A percentile compares a stretch with the other conserved stretches of the same genome.
These are phyloP conservation scores for Botryotinia calthae DNA, from an alignment of 2,329 filamentous ascomycete species.

Conservation along the genomic window DNA sequence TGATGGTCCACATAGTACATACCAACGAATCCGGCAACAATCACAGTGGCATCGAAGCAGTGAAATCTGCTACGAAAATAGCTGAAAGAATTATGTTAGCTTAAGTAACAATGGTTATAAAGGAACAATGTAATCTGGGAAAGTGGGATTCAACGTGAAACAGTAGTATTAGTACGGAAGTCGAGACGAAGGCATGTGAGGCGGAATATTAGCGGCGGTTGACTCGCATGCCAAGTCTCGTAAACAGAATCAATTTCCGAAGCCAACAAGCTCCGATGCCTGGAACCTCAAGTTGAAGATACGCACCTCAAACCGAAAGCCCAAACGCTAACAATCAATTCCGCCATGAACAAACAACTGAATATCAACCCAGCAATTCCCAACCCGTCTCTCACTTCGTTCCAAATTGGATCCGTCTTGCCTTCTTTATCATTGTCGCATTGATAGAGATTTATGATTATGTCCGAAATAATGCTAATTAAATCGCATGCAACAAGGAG, in stretches of 20 bases:
- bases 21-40: constrained; percentile 56
- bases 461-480: constrained; percentile 51
- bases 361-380: constrained; percentile 56
- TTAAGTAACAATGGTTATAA: neutral
- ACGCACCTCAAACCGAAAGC: constrained; percentile 57
- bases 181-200: neutral
- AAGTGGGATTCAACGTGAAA: neutral
- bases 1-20: neutral
- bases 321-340: constrained; percentile 57
- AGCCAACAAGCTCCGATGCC: neutral
- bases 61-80: constrained; percentile 61
- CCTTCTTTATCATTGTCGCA: constrained; percentile 42
- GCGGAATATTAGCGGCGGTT: neutral
- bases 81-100: constrained; percentile 37
- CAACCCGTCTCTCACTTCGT: constrained; percentile 45
- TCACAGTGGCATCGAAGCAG: constrained; percentile 61
- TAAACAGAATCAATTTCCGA: neutral
- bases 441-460: constrained; percentile 49
- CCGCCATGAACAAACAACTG: constrained; percentile 62
- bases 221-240: neutral
- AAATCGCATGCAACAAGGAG: constrained; percentile 50
- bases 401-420: constrained; percentile 35
- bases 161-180: neutral
- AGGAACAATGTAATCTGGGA: neutral
- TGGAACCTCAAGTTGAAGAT: neutral